Percentiles rank a stretch among this genome's conserved stretches.
phyloP scores from a whole-genome alignment of 129 eudicot species.

The Saussurea involucrata region DNA sequence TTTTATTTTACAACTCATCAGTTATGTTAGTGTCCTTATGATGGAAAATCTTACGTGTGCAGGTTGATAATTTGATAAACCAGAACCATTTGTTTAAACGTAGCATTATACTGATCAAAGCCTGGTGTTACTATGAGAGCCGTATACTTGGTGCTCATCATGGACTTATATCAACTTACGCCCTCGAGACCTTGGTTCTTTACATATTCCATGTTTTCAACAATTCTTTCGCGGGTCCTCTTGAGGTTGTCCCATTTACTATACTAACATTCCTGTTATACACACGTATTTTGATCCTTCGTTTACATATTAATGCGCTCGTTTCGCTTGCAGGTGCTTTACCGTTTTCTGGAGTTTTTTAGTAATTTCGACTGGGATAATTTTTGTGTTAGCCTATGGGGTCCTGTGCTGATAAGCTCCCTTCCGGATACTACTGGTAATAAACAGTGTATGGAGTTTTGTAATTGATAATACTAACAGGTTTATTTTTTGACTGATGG shows the following conservation, averaged over 20 bases:
- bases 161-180: slow-evolving; percentile 86
- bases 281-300: neutral
- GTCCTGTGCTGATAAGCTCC: slow-evolving; percentile 78
- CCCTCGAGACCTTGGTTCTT: slow-evolving; percentile 82
- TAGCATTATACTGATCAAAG: slow-evolving; percentile 83
- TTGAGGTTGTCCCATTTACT: slow-evolving; percentile 48
- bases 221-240: slow-evolving; percentile 74
- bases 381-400: slow-evolving; percentile 85
- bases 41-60: slow-evolving; percentile 3
- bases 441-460: slow-evolving; percentile 2
- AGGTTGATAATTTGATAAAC: slow-evolving; percentile 74
- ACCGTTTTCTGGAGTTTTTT: slow-evolving; percentile 80
- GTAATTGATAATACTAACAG: neutral
- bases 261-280: neutral
- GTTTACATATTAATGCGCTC: slow-evolving; percentile 7
- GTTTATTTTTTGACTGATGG: neutral
- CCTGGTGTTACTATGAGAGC: slow-evolving; percentile 94
- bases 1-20: neutral
- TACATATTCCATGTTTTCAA: slow-evolving; percentile 78
- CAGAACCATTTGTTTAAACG: slow-evolving; percentile 84
- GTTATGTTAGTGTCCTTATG: neutral
- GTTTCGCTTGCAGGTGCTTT: slow-evolving; percentile 53
- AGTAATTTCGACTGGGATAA: slow-evolving; percentile 91
- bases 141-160: slow-evolving; percentile 87
- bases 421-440: slow-evolving; percentile 82